Conservation (phyloP, 495 filamentous ascomycete species). For the Cryomyces antarcticus region DNA sequence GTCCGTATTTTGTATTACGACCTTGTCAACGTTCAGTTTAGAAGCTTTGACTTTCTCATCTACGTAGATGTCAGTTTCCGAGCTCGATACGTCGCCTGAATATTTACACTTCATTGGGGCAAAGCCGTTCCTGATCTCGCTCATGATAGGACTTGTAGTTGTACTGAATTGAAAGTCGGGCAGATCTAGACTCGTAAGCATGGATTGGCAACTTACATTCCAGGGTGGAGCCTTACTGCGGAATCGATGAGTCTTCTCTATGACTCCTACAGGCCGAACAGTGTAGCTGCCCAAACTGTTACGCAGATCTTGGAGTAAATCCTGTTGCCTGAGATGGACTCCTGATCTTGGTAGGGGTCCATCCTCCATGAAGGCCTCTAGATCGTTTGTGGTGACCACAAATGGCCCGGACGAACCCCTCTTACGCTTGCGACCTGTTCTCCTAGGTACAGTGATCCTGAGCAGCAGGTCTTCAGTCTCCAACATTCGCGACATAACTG, state of each 20-base stretch:
- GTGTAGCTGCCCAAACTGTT: conserved; percentile 52
- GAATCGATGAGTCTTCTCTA: conserved; percentile 72
- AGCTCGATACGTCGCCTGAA: background rate
- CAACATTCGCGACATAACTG: conserved; percentile 48
- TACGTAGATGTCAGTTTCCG: conserved; percentile 8
- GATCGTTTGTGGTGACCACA: background rate
- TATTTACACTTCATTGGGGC: conserved; percentile 40
- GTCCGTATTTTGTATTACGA: conserved; percentile 35
- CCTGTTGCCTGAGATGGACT: background rate
- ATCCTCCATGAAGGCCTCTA: background rate
- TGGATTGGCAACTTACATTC: no score
- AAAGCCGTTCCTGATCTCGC: conserved; percentile 41
- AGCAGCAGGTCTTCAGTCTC: conserved; percentile 63
- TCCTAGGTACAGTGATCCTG: conserved; percentile 69
- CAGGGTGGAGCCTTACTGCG: conserved; percentile 29
- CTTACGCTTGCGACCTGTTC: conserved; percentile 70
- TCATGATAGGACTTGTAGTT: conserved; percentile 37
- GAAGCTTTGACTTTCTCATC: conserved; percentile 55
- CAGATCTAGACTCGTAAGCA: conserved; percentile 12
- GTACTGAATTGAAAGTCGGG: conserved; percentile 65
- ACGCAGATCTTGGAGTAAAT: conserved; percentile 40
- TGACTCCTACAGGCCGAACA: conserved; percentile 48
- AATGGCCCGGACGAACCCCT: conserved; percentile 50
- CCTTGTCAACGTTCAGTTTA: conserved; percentile 43
- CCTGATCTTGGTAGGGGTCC: background rate